Evolutionary conservation across 2,329 filamentous ascomycete species (phyloP).

Genomic region (Aspergillus fijiensis): DNA sequence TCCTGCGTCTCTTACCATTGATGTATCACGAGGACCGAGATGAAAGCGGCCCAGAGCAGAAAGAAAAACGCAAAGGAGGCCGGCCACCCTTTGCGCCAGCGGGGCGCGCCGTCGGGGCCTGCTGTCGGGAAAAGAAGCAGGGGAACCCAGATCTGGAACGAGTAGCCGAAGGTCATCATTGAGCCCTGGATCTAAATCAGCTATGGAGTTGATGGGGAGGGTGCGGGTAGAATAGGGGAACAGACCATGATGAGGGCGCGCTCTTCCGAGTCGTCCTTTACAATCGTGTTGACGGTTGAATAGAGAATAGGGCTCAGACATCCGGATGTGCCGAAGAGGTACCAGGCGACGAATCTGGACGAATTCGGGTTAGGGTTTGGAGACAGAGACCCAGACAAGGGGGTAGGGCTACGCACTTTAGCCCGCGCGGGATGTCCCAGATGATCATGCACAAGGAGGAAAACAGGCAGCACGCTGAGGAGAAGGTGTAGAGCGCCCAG

Average conservation of each 20-base stretch:
- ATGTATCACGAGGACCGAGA: constrained; percentile 22
- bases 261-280: constrained; percentile 42
- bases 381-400: too few relatives aligned
- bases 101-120: constrained; percentile 44
- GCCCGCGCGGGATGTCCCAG: constrained; percentile 51
- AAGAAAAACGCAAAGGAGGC: constrained; percentile 49
- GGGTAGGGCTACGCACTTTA: constrained; percentile 39
- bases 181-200: constrained; percentile 30
- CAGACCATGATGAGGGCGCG: constrained; percentile 37
- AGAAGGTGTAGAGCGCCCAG: constrained; percentile 50
- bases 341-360: constrained; percentile 45
- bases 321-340: constrained; percentile 41
- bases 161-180: constrained; percentile 51
- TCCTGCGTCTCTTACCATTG: constrained; percentile 15
- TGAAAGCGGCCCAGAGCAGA: constrained; percentile 42
- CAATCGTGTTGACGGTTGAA: constrained; percentile 46
- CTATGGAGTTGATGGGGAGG: not conserved
- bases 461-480: constrained; percentile 43
- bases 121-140: constrained; percentile 46
- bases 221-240: not conserved
- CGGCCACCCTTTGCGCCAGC: constrained; percentile 52
- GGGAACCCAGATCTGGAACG: constrained; percentile 49
- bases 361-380: not conserved
- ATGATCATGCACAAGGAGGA: constrained; percentile 50
- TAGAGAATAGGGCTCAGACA: constrained; percentile 47